Evolutionary conservation across 176 grass and related monocot genomes (phyloP).

Genomic region (Oryza nivara): DNA sequence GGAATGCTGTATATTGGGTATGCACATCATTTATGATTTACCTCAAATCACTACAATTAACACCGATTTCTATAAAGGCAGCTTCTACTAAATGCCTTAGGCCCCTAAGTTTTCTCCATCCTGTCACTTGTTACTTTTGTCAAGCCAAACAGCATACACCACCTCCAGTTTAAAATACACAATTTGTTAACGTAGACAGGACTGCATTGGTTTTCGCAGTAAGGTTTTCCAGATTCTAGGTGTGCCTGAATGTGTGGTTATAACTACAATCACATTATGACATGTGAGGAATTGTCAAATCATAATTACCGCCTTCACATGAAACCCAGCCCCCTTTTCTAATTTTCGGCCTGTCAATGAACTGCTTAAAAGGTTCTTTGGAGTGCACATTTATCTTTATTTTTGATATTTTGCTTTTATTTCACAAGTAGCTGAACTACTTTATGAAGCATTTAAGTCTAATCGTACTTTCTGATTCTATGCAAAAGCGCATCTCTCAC

Average conservation of each 20-base stretch:
- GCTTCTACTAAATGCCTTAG: neutral
- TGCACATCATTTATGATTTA: conserved; percentile 16
- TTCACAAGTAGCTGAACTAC: neutral
- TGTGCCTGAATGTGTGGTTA: neutral
- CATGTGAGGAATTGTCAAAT: neutral
- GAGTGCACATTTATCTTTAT: neutral
- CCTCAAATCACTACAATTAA: conserved; percentile 20
- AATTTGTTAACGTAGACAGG: neutral
- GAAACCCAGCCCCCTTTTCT: conserved; percentile 4
- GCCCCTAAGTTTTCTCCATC: neutral
- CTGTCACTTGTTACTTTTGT: conserved; percentile 18
- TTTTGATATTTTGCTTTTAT: neutral
- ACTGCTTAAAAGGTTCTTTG: neutral
- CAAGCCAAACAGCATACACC: conserved; percentile 3
- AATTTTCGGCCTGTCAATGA: neutral
- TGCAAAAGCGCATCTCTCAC: conserved; percentile 3
- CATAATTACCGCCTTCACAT: neutral
- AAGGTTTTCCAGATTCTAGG: neutral
- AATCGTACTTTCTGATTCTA: conserved; percentile 33
- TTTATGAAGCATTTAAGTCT: conserved; percentile 31
- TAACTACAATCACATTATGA: neutral
- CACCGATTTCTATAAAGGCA: neutral
- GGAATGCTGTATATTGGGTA: conserved; percentile 97
- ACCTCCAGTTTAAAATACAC: neutral
- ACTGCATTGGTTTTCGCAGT: neutral